Conservation (phyloP, 1,284 basidiomycete genomes). For the Vanrija humicola region DNA sequence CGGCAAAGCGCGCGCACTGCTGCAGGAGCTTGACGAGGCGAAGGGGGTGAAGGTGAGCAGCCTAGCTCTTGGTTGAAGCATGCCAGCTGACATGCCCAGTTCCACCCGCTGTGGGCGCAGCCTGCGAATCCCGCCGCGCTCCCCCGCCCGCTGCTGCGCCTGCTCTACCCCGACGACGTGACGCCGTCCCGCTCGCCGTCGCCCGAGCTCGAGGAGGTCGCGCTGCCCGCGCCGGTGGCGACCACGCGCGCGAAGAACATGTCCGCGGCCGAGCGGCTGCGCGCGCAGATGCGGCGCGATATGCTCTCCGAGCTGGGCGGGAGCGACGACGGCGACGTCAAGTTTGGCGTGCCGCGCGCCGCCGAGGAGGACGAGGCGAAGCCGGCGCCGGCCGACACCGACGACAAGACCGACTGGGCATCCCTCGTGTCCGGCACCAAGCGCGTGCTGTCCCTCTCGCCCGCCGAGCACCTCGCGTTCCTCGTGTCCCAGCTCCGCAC, state of each 20-base stretch:
- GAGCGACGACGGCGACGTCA: slow-evolving; percentile 18
- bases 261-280: slow-evolving; percentile 35
- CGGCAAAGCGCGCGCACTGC: slow-evolving; percentile 32
- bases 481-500: slow-evolving; percentile 41
- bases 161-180: slow-evolving; percentile 37
- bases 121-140: slow-evolving; percentile 38
- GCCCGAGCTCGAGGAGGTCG: slow-evolving; percentile 4
- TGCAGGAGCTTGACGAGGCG: slow-evolving; percentile 34
- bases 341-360: slow-evolving; percentile 12
- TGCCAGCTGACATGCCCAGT: slow-evolving; percentile 23
- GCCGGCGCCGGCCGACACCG: slow-evolving; percentile 2
- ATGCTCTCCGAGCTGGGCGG: slow-evolving; percentile 33
- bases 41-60: slow-evolving; percentile 37
- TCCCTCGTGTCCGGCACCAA: slow-evolving; percentile 35
- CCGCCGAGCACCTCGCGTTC: slow-evolving; percentile 37
- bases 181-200: slow-evolving; percentile 17
- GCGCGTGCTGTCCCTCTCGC: slow-evolving; percentile 43
- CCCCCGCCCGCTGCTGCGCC: slow-evolving; percentile 33
- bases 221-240: not conserved
- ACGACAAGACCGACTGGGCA: slow-evolving; percentile 34
- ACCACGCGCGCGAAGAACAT: slow-evolving; percentile 18
- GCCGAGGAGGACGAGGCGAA: slow-evolving; percentile 1
- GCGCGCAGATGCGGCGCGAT: slow-evolving; percentile 44
- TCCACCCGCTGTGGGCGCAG: slow-evolving; percentile 45
- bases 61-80: no score